Base-by-base conservation (phyloP, 2,329 filamentous ascomycete species). In the Aspergillus nomiae region DNA sequence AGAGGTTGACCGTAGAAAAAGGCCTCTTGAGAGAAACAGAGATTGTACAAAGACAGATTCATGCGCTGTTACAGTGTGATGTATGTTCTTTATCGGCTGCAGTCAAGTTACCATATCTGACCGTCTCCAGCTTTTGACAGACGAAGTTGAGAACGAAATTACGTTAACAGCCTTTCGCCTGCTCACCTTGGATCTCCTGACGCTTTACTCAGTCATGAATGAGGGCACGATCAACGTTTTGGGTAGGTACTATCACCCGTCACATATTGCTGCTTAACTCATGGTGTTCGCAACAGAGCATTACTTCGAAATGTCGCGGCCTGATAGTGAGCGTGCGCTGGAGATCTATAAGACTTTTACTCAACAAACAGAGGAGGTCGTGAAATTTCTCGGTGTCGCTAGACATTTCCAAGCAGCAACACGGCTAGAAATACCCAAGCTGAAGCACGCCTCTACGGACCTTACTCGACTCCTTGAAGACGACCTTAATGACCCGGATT, bases 281-380 rank as follows among this genome's bases (percentile, higher is more conserved):
- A 70, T 56, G 16, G 19, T 21, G 58, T 56, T 11, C 50, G 28
- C 36, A 60, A 26, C 66, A 96, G 93, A 95, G 71, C 92, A 96
- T 78, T 99, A 98, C 78, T 99, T 99, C 72, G 95, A 99, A 81
- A 94, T 99, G 90, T 97, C 95, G 57, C 92, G 92, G 73, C 86
- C 92, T 30, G 95, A 99, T 78, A 96, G 95, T 63, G 92, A 97
- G 77, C 87, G 94, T 66, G 93, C 95, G 62, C 88, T 99, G 80
- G 86, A 89, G 64, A 94, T 99, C 65, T 99, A 99, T 80, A 92
- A 94, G 74, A 90, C 86, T 19, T 99, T 99, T 73, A 92, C 92
- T 19, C 90, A 88, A 71, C 94, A 97, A 77, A 99, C 95, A 8
- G 94, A 98, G 70, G 88, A 90, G 67, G 94, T 98, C 1, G 94